Percentiles rank a stretch among this genome's conserved stretches.
phyloP scores from a whole-genome alignment of 352 stramenopile species.

The Thraustotheca clavata region DNA sequence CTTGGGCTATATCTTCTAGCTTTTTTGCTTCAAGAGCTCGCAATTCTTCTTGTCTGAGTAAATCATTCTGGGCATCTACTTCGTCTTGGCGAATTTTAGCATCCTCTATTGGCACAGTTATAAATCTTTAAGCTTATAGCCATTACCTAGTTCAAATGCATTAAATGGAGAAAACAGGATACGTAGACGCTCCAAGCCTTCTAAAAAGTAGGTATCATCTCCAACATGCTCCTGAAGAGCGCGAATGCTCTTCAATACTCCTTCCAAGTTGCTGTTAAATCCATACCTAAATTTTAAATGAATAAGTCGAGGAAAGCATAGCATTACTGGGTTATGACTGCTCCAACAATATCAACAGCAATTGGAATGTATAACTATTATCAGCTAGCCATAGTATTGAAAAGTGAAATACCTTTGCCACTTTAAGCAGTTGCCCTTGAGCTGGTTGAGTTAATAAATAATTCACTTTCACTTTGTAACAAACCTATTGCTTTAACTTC shows the following conservation, averaged over 20 bases:
- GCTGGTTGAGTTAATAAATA: neutral
- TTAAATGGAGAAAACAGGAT: slow-evolving; percentile 12
- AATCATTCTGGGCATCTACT: neutral
- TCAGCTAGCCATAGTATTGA: neutral
- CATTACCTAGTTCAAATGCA: slow-evolving; percentile 5
- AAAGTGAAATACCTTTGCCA: slow-evolving; percentile 8
- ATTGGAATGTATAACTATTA: slow-evolving; percentile 14
- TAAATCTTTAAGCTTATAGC: neutral
- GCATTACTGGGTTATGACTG: neutral
- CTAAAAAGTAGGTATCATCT: neutral
- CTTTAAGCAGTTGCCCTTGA: neutral
- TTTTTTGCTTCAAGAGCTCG: neutral
- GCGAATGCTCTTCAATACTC: slow-evolving; percentile 13
- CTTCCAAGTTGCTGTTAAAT: slow-evolving; percentile 5
- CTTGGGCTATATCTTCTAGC: slow-evolving; percentile 11
- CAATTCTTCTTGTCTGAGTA: neutral
- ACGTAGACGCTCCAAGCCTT: slow-evolving; percentile 3
- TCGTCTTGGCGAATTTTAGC: slow-evolving; percentile 1
- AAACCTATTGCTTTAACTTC: neutral
- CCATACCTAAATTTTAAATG: slow-evolving; percentile 13
- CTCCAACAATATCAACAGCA: neutral
- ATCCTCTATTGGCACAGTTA: neutral
- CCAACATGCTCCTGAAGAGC: slow-evolving; percentile 10
- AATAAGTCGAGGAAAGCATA: neutral
- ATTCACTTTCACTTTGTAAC: neutral